Evolutionary conservation across 495 filamentous ascomycete species (phyloP).

Genomic region (Penicillium fimorum): DNA sequence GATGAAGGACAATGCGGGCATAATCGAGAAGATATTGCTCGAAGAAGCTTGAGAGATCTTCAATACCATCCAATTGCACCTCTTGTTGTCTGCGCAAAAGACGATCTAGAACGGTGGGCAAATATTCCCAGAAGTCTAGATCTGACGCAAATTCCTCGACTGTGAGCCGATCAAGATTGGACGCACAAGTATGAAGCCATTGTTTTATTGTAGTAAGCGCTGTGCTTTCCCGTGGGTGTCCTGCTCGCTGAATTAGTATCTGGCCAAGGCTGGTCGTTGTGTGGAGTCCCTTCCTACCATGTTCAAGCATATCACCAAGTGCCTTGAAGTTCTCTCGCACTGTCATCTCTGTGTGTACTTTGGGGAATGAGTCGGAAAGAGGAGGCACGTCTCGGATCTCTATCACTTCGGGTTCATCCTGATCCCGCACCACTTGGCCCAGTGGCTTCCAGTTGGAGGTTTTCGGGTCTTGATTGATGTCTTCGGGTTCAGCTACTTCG

Average conservation of each 20-base stretch:
- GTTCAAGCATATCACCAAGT: slow-evolving; percentile 42
- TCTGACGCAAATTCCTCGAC: slow-evolving; percentile 35
- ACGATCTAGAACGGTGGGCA: slow-evolving; percentile 44
- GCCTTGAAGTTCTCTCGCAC: slow-evolving; percentile 39
- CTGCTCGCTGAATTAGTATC: slow-evolving; percentile 23
- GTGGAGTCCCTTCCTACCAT: slow-evolving; percentile 32
- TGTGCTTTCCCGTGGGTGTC: slow-evolving; percentile 26
- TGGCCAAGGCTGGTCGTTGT: background rate
- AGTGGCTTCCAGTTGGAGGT: slow-evolving; percentile 46
- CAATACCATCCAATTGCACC: slow-evolving; percentile 31
- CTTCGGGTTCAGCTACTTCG: slow-evolving; percentile 55
- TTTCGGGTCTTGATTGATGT: slow-evolving; percentile 50
- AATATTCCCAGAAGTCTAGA: slow-evolving; percentile 52
- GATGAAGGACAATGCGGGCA: slow-evolving; percentile 35
- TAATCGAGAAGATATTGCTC: slow-evolving; percentile 40
- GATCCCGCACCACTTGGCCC: slow-evolving; percentile 36
- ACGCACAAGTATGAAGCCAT: slow-evolving; percentile 37
- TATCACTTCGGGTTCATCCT: slow-evolving; percentile 31
- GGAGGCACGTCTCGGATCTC: slow-evolving; percentile 33
- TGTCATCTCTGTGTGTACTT: slow-evolving; percentile 23
- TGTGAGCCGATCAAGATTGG: slow-evolving; percentile 31
- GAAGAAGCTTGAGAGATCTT: slow-evolving; percentile 25
- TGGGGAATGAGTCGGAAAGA: slow-evolving; percentile 38
- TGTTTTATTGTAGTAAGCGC: slow-evolving; percentile 30
- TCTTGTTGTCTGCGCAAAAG: slow-evolving; percentile 42